These are phyloP conservation scores for Suillus discolor DNA, from an alignment of 768 basidiomycete species.

Conservation along the genomic window DNA sequence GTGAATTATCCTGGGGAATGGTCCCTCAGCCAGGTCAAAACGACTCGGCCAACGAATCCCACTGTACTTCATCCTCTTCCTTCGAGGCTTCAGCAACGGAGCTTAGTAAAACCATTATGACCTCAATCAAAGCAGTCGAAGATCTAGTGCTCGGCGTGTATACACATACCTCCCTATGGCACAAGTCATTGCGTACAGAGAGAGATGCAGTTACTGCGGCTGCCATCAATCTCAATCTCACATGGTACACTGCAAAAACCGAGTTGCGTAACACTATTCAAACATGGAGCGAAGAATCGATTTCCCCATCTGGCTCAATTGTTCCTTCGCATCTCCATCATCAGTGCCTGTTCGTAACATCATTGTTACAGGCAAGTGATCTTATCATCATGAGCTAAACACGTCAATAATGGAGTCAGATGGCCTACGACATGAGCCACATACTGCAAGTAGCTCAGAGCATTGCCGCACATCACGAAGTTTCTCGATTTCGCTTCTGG, in stretches of 20 bases:
- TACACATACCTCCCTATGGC: slow-evolving; percentile 15
- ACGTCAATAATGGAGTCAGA: slow-evolving; percentile 28
- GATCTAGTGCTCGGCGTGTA: slow-evolving; percentile 33
- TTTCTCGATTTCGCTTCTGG: slow-evolving; percentile 39
- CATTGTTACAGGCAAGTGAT: slow-evolving; percentile 43
- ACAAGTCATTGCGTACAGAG: slow-evolving; percentile 12
- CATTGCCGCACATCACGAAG: slow-evolving; percentile 33
- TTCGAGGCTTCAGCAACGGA: slow-evolving; percentile 33
- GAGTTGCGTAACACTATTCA: slow-evolving; percentile 30
- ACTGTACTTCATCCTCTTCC: slow-evolving; percentile 16
- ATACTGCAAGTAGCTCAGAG: slow-evolving; percentile 38
- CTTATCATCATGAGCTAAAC: neutral
- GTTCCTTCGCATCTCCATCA: slow-evolving; percentile 35
- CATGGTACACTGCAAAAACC: slow-evolving; percentile 29
- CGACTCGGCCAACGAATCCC: no score
- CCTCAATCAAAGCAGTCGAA: slow-evolving; percentile 38
- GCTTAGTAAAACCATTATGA: slow-evolving; percentile 38
- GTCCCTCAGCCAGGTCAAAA: slow-evolving; percentile 15
- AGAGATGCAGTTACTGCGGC: slow-evolving; percentile 18
- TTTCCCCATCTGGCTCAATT: neutral
- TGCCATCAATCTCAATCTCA: slow-evolving; percentile 24
- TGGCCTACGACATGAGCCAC: slow-evolving; percentile 42
- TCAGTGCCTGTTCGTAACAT: slow-evolving; percentile 43
- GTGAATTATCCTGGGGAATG: slow-evolving; percentile 48
- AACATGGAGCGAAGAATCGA: neutral